Evolutionary conservation across 2,329 filamentous ascomycete genomes (phyloP), one percentile per base, ranked within the genome.

Genomic region (Neopestalotiopsis rosae): DNA sequence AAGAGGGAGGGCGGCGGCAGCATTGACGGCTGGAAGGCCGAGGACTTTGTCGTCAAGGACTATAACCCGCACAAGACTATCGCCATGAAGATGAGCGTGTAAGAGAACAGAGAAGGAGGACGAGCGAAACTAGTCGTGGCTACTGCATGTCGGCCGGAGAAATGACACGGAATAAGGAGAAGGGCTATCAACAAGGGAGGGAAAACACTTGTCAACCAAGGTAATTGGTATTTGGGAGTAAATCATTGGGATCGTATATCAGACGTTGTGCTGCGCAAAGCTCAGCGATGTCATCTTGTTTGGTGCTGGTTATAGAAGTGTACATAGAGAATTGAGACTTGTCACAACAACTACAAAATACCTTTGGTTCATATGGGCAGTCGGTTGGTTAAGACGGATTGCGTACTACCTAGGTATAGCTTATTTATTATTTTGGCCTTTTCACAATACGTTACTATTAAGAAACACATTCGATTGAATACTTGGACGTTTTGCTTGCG

Each of bases 41-140:
- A 97, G 72, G 95, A 99, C 70, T 95, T 99, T 79, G 90, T 92
- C 69, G 88, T 99, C 5, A 87, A 93, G 76, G 95, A 92, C 0
- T 99, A 99, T 80, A 89, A 95, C 64, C 95, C 96, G 68, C 94
- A 98, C 80, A 95, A 95, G 84, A 88, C 88, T 5, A 97, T 99
- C 82, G 88, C 93, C 59, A 99, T 99, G 96, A 98, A 98, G 85
- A 99, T 99, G 96, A 97, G 94, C 77, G 95, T 98, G 69, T 94
- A 74, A 70, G 24, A 13, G 2, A 28, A 24, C 24, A 20, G 45
- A 17, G 17, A 12, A n/a, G 1, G n/a, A 17, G n/a, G 9, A 10
- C 24, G 2, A 20, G n/a, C 1, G 1, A 3, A 7, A 24, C 9
- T 4, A 24, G 6, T 52, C n/a, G 14, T 20, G n/a, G 45, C 1